A percentile compares a stretch with the other conserved stretches of the same genome.
These are phyloP conservation scores for Wallacemonas sp. DNA, from an alignment of 208 protist genomes.

Conservation along the genomic window DNA sequence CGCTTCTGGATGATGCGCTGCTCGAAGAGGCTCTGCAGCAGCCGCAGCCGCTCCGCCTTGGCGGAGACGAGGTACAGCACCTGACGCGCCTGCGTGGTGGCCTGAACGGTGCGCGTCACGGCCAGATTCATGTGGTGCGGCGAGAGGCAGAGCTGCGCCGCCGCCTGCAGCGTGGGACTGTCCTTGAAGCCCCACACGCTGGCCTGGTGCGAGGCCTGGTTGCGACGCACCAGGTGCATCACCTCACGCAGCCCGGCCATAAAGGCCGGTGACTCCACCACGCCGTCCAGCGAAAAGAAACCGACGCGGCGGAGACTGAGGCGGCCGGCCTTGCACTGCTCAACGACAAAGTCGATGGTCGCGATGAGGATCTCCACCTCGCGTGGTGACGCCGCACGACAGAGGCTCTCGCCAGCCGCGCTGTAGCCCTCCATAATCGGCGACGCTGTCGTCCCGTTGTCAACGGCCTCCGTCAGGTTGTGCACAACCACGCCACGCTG, in stretches of 20 bases:
- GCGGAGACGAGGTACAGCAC: constrained; percentile 51
- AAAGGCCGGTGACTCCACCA: constrained; percentile 84
- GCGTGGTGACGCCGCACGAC: constrained; percentile 70
- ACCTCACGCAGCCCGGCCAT: constrained; percentile 60
- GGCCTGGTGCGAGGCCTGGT: constrained; percentile 80
- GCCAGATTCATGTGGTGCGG: constrained; percentile 67
- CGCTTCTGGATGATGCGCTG: constrained; percentile 58
- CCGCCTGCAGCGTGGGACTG: constrained; percentile 49
- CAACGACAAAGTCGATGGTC: constrained; percentile 77
- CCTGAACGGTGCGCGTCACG: constrained; percentile 62
- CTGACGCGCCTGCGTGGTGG: constrained; percentile 58
- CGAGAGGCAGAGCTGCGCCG: constrained; percentile 76
- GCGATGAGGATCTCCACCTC: constrained; percentile 83
- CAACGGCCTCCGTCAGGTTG: constrained; percentile 51
- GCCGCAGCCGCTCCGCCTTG: constrained; percentile 44
- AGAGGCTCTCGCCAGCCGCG: constrained; percentile 83
- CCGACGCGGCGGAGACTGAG: constrained; percentile 74
- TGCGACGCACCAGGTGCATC: constrained; percentile 83
- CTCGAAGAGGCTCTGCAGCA: constrained; percentile 66
- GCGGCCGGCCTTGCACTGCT: constrained; percentile 38
- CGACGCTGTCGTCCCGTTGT: constrained; percentile 15
- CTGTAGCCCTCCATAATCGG: constrained; percentile 64
- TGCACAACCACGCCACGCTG: constrained; percentile 92
- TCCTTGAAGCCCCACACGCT: constrained; percentile 92
- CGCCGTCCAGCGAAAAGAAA: constrained; percentile 95